Percentiles rank a stretch among this genome's conserved stretches.
Evolutionary conservation across 2,329 filamentous ascomycete species (phyloP).

Genomic region (Colletotrichum tabaci): DNA sequence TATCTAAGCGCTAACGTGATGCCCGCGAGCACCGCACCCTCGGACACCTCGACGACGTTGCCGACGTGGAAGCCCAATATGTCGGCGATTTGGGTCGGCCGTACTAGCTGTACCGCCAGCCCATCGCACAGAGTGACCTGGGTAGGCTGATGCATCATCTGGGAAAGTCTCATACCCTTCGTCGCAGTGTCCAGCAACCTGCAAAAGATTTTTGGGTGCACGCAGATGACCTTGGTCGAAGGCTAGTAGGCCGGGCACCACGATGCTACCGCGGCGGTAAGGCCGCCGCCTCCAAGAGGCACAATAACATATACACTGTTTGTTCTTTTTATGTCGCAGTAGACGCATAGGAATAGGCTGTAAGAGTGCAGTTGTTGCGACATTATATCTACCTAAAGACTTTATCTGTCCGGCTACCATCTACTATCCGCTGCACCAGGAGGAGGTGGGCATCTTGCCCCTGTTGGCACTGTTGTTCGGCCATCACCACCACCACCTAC

Average conservation of each 20-base stretch:
- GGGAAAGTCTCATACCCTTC: neutral
- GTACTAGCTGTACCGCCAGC: constrained; percentile 4
- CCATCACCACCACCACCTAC: constrained; percentile 9
- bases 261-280: neutral
- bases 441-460: constrained; percentile 13
- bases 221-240: neutral
- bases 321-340: too few relatives aligned
- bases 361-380: too few relatives aligned
- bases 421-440: neutral
- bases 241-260: neutral
- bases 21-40: neutral
- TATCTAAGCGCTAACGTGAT: constrained; percentile 5
- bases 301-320: neutral
- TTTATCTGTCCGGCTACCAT: neutral
- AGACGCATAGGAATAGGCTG: too few relatives aligned
- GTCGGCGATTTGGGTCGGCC: neutral
- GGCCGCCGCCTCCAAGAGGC: neutral
- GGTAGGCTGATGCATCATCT: constrained; percentile 2
- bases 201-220: constrained; percentile 6
- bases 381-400: neutral
- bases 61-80: neutral
- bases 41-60: neutral
- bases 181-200: neutral
- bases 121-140: neutral
- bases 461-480: neutral